Evolutionary conservation across 257 asterid species (phyloP).

Genomic region (Thymus mandschuricus): DNA sequence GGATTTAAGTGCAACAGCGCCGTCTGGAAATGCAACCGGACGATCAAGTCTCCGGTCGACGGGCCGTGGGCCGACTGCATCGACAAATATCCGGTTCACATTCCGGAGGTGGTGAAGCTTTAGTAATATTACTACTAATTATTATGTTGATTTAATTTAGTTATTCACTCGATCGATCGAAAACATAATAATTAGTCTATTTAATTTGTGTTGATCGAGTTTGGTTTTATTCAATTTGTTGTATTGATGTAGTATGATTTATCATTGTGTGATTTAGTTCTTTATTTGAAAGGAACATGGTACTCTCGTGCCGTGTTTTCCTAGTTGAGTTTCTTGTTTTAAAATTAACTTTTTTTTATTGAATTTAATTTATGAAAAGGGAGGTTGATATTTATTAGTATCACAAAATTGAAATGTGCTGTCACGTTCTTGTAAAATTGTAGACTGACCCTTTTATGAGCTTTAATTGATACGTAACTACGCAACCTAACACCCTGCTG

Average conservation of each 20-base stretch:
- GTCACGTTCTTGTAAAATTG: background rate
- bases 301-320: background rate
- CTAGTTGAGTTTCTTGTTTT: background rate
- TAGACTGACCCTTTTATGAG: background rate
- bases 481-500: slow-evolving; percentile 10
- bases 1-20: slow-evolving; percentile 63
- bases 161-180: too few species aligned
- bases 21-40: slow-evolving; percentile 53
- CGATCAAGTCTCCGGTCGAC: slow-evolving; percentile 41
- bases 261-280: background rate
- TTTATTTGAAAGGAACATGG: too few species aligned
- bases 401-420: background rate
- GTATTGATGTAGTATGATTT: background rate
- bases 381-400: background rate
- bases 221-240: background rate
- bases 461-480: background rate
- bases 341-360: background rate
- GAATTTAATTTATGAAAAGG: too few species aligned
- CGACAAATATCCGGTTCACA: slow-evolving; percentile 49
- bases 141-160: background rate
- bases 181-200: background rate
- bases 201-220: background rate
- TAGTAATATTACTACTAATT: background rate
- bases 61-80: slow-evolving; percentile 60
- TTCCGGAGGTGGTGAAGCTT: slow-evolving; percentile 50